phyloP scores from a whole-genome alignment of 768 basidiomycete species.

The Lactarius indigo region DNA sequence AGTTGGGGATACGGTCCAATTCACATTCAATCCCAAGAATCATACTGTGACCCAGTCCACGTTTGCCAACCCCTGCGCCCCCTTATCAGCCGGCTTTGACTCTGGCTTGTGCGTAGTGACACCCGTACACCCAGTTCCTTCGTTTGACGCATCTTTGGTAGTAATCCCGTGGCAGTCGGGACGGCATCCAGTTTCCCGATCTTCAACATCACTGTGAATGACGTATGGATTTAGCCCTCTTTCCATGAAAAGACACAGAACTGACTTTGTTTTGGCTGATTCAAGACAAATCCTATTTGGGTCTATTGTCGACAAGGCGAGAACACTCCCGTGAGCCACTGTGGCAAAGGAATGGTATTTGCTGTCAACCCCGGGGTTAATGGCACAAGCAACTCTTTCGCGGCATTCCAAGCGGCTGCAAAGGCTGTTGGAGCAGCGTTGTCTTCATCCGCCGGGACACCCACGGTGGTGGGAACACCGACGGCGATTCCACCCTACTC shows the following conservation, averaged over 20 bases:
- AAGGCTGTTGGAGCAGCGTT: conserved; percentile 2
- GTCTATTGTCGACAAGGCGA: conserved; percentile 28
- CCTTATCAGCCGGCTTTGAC: conserved; percentile 28
- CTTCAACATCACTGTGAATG: conserved; percentile 29
- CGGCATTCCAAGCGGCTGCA: conserved; percentile 7
- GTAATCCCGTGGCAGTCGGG: conserved; percentile 28
- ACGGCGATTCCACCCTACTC: conserved; percentile 29
- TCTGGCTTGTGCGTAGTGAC: conserved; percentile 31
- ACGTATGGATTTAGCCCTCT: conserved; percentile 16
- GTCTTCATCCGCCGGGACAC: background rate
- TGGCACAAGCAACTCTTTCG: conserved; percentile 7
- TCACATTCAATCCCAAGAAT: conserved; percentile 31
- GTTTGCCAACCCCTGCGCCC: conserved; percentile 31
- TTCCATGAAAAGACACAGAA: background rate
- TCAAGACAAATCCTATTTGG: conserved; percentile 28
- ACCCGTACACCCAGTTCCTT: too few species aligned
- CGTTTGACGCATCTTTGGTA: conserved; percentile 3
- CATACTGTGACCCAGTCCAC: conserved; percentile 33
- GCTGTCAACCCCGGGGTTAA: conserved; percentile 29
- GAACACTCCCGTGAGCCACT: conserved; percentile 20
- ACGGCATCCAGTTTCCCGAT: conserved; percentile 14
- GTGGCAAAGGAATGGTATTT: conserved; percentile 32
- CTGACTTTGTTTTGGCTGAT: background rate
- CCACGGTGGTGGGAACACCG: too few species aligned
- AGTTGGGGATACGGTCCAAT: conserved; percentile 28